These are phyloP conservation scores for Sclerotinia sclerotiorum DNA, from an alignment of 2,329 filamentous ascomycete species.

Conservation along the genomic window DNA sequence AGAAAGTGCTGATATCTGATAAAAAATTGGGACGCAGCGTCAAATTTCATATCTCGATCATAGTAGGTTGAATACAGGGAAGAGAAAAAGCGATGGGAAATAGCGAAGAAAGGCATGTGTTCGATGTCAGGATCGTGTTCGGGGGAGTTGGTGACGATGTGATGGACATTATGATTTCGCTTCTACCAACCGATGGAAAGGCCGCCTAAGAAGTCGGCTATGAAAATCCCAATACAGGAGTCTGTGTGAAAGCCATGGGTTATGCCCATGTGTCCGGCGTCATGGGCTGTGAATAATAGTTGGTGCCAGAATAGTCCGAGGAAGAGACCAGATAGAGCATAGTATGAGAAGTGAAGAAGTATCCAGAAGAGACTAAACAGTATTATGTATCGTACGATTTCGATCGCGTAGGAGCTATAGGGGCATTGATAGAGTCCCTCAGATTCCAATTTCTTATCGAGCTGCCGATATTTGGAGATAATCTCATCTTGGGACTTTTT, in stretches of 20 bases:
- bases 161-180: constrained; percentile 90
- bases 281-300: constrained; percentile 88
- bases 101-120: constrained; percentile 84
- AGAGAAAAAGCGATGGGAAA: constrained; percentile 78
- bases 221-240: constrained; percentile 80
- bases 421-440: constrained; percentile 82
- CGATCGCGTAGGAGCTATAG: constrained; percentile 75
- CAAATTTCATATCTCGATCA: constrained; percentile 75
- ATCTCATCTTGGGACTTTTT: constrained; percentile 70
- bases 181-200: constrained; percentile 97
- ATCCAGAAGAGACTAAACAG: constrained; percentile 63
- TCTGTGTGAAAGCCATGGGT: constrained; percentile 86
- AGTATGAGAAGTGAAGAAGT: constrained; percentile 64
- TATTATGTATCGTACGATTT: constrained; percentile 68
- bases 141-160: constrained; percentile 91
- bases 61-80: constrained; percentile 82
- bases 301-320: constrained; percentile 92
- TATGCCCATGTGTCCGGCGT: constrained; percentile 96
- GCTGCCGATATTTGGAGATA: constrained; percentile 72
- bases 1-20: constrained; percentile 75
- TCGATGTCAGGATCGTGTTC: constrained; percentile 96
- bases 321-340: constrained; percentile 66
- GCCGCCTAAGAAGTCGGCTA: constrained; percentile 86
- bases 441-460: constrained; percentile 68
- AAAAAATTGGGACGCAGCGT: constrained; percentile 66